phyloP scores from a whole-genome alignment of 257 asterid species.

The Paraleonurus japonicus region DNA sequence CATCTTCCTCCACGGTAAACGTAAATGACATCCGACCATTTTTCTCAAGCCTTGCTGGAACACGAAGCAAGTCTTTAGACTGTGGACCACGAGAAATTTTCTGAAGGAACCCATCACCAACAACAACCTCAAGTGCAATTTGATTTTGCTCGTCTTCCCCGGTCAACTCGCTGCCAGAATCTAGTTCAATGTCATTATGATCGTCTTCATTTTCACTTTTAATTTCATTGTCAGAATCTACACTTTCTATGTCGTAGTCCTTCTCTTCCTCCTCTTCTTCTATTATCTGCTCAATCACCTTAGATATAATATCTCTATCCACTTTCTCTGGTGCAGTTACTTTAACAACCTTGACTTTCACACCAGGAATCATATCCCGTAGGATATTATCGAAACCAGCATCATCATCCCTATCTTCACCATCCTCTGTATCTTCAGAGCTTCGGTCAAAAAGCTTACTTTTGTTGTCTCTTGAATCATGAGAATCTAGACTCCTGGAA shows the following conservation, averaged over 20 bases:
- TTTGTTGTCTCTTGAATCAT: conserved; percentile 53
- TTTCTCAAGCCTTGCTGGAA: conserved; percentile 84
- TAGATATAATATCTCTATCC: conserved; percentile 75
- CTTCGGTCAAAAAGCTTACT: conserved; percentile 55
- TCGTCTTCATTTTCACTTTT: conserved; percentile 51
- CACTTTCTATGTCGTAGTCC: conserved; percentile 42
- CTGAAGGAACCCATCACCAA: conserved; percentile 55
- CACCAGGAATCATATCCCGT: conserved; percentile 91
- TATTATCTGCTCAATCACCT: conserved; percentile 82
- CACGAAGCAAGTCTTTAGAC: conserved; percentile 62
- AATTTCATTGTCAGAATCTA: conserved; percentile 41
- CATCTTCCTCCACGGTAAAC: conserved; percentile 76
- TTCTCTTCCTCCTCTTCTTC: conserved; percentile 81
- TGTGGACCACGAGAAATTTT: conserved; percentile 40
- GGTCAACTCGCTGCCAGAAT: conserved; percentile 44
- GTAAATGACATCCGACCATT: conserved; percentile 68
- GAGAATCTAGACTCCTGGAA: conserved; percentile 51
- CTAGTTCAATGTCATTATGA: conserved; percentile 45
- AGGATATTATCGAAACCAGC: conserved; percentile 64
- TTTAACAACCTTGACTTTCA: conserved; percentile 85
- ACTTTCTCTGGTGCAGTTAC: conserved; percentile 73
- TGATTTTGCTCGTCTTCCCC: conserved; percentile 61
- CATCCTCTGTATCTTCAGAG: conserved; percentile 62
- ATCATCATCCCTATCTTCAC: conserved; percentile 74
- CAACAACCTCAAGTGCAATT: conserved; percentile 68